These are phyloP conservation scores for Boletus sp. DNA, from an alignment of 768 basidiomycete genomes.

Conservation along the genomic window DNA sequence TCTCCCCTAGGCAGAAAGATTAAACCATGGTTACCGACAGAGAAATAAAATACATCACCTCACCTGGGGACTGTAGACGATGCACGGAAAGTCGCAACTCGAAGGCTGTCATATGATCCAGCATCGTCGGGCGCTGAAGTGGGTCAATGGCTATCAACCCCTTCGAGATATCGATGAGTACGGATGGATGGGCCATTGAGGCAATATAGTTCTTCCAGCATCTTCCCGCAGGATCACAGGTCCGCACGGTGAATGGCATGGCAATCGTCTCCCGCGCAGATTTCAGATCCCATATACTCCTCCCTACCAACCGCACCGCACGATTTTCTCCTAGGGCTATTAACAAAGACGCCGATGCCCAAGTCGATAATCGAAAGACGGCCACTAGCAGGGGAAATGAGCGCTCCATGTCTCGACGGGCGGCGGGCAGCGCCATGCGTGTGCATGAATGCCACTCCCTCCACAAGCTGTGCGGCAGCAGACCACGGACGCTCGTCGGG, in stretches of 20 bases:
- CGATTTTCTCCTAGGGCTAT: neutral
- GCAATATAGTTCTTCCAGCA: neutral
- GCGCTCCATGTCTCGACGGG: neutral
- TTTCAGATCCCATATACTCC: neutral
- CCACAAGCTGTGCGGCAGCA: neutral
- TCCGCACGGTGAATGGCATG: neutral
- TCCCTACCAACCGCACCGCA: neutral
- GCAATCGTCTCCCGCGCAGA: neutral
- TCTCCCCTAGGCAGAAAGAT: too few species aligned
- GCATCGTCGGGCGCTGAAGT: neutral
- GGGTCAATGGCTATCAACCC: neutral
- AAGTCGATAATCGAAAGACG: neutral
- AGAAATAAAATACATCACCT: too few species aligned
- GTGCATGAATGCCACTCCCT: neutral
- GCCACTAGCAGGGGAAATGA: neutral
- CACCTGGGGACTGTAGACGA: too few species aligned
- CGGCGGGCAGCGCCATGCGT: neutral
- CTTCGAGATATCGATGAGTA: neutral
- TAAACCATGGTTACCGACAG: too few species aligned
- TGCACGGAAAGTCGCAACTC: neutral
- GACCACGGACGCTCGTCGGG: neutral
- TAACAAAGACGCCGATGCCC: neutral
- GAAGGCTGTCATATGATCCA: neutral
- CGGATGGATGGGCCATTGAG: neutral
- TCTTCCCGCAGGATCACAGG: neutral